Evolutionary conservation across 2,329 filamentous ascomycete genomes (phyloP).

Genomic region (Chalara sp.): DNA sequence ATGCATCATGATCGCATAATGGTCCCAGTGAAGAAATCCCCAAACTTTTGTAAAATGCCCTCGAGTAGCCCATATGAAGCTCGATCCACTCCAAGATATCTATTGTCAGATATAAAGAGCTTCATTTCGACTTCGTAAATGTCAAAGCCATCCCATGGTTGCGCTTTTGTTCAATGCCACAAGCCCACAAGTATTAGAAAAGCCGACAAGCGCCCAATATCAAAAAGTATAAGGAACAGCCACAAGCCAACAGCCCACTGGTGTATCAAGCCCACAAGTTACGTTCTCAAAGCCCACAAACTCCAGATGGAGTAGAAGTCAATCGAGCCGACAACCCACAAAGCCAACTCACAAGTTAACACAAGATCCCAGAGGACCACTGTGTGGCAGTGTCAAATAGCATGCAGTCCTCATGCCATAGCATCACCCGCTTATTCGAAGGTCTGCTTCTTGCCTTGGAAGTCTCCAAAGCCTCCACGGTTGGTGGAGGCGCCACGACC

Average conservation of each 20-base stretch:
- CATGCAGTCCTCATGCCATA: slow-evolving; percentile 12
- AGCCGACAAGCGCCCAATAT: slow-evolving; percentile 4
- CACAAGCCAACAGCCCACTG: slow-evolving; percentile 28
- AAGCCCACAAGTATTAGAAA: slow-evolving; percentile 8
- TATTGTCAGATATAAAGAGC: slow-evolving; percentile 19
- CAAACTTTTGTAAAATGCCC: slow-evolving; percentile 12
- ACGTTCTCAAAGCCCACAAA: slow-evolving; percentile 30
- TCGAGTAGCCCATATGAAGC: slow-evolving; percentile 25
- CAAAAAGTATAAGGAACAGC: slow-evolving; percentile 24
- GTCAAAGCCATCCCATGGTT: slow-evolving; percentile 25
- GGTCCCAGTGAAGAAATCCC: no score
- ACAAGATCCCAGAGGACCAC: slow-evolving; percentile 12
- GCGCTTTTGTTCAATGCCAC: slow-evolving; percentile 19
- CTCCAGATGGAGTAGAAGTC: slow-evolving; percentile 27
- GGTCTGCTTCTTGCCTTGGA: slow-evolving; percentile 48
- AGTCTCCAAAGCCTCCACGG: slow-evolving; percentile 51
- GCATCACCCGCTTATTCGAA: slow-evolving; percentile 17
- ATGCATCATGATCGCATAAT: no score
- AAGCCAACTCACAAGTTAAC: slow-evolving; percentile 28
- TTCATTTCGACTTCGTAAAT: slow-evolving; percentile 27
- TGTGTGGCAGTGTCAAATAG: slow-evolving; percentile 19
- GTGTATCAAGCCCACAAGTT: slow-evolving; percentile 27
- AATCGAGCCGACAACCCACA: slow-evolving; percentile 31
- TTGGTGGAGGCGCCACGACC: slow-evolving; percentile 41
- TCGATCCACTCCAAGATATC: slow-evolving; percentile 26